phyloP scores from a whole-genome alignment of 208 protist species.

The Trypanosoma cruzi region DNA sequence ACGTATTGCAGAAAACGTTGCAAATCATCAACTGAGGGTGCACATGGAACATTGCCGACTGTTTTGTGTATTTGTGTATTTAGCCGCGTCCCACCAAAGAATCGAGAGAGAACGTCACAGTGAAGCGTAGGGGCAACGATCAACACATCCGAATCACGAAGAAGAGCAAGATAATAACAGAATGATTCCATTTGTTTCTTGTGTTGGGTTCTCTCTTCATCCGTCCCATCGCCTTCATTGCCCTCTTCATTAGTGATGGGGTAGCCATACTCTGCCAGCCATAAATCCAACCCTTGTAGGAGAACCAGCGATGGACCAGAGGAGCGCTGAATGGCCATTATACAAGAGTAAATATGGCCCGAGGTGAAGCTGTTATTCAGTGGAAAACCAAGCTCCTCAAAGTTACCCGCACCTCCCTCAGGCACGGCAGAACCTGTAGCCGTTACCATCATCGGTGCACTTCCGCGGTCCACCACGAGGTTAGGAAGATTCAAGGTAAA shows the following conservation, averaged over 20 bases:
- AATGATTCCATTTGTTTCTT: conserved; percentile 36
- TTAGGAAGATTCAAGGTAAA: conserved; percentile 47
- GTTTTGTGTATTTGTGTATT: conserved; percentile 42
- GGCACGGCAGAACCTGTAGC: neutral
- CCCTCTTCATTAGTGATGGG: conserved; percentile 2
- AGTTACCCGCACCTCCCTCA: neutral
- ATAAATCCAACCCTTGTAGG: conserved; percentile 65
- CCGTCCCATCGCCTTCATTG: neutral
- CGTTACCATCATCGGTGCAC: conserved; percentile 1
- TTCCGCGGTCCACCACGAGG: conserved; percentile 37
- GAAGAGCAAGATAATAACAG: conserved; percentile 61
- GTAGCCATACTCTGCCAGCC: conserved; percentile 40
- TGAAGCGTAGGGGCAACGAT: conserved; percentile 49
- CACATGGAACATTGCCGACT: conserved; percentile 20
- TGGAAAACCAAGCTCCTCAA: neutral
- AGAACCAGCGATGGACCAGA: conserved; percentile 63
- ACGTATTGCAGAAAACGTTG: conserved; percentile 49
- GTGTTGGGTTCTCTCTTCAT: conserved; percentile 24
- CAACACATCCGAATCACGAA: conserved; percentile 65
- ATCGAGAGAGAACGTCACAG: conserved; percentile 26
- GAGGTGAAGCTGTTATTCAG: conserved; percentile 26
- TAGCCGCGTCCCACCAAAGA: conserved; percentile 19
- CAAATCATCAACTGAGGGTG: conserved; percentile 43
- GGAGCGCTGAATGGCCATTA: conserved; percentile 51
- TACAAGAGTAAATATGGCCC: conserved; percentile 61